Percentiles rank a stretch among this genome's conserved stretches.
Evolutionary conservation across 441 rosid genomes (phyloP).

Genomic region (Viola pubescens): DNA sequence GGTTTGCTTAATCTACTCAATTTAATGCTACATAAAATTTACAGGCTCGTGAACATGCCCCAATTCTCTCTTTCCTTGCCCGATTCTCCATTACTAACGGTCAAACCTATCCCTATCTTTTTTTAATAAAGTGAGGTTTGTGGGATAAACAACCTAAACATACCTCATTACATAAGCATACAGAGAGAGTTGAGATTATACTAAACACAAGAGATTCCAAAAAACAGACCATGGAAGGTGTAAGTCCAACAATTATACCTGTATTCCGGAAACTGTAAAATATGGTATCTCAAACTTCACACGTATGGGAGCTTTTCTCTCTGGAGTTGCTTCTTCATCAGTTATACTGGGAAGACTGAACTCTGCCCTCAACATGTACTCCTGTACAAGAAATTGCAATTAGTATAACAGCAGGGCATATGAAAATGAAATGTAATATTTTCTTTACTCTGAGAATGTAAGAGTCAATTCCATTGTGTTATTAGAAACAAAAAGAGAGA

Average conservation of each 20-base stretch:
- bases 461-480: conserved; percentile 1
- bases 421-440: too few relatives aligned
- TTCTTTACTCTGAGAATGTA: too few relatives aligned
- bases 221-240: conserved; percentile 11
- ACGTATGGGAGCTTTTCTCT: conserved; percentile 94
- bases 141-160: not conserved
- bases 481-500: not conserved
- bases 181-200: conserved; percentile 5
- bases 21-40: too few relatives aligned
- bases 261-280: conserved; percentile 96
- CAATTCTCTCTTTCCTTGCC: too few relatives aligned
- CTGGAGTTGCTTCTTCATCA: conserved; percentile 84
- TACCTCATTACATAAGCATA: too few relatives aligned
- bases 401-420: too few relatives aligned
- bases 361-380: conserved; percentile 96
- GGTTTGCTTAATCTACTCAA: too few relatives aligned
- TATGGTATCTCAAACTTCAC: conserved; percentile 98
- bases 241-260: conserved; percentile 35
- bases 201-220: conserved; percentile 11
- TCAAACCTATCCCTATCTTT: too few relatives aligned
- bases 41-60: too few relatives aligned
- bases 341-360: conserved; percentile 91
- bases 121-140: too few relatives aligned
- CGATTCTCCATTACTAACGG: too few relatives aligned
- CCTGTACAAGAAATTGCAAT: conserved; percentile 32